Evolutionary conservation across 2,329 filamentous ascomycete genomes (phyloP), one percentile per base, ranked within the genome.

Genomic region (Epicoccum nigrum): DNA sequence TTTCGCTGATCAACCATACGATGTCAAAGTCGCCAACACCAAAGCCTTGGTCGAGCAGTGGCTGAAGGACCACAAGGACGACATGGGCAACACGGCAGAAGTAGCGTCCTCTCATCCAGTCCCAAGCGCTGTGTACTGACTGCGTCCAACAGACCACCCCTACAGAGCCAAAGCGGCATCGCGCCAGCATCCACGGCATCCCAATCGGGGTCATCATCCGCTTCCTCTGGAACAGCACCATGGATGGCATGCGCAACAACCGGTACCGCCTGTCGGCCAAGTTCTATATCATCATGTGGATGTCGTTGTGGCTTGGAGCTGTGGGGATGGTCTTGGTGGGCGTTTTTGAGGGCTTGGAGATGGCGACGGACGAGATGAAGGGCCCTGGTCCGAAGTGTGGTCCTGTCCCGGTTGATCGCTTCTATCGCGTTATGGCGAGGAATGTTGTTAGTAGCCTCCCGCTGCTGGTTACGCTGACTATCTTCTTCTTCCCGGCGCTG

Each of bases 401-500:
- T n/a, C 15, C 40, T 4, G 21, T 39, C 11, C 15, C 19, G n/a
- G 15, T 2, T 4, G 33, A 7, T 30, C 49, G 43, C 4, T 46
- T 45, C 33, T 52, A 43, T 21, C 38, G 49, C 16, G 34, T 52
- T 17, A 16, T 47, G 38, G 32, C 13, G 8, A 52, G 49, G 44
- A 8, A 19, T 12, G n/a, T 41, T 1, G 11, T 40, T 21, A 28
- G 9, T 13, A 41, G 43, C 21, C 21, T 47, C 13, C 43, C 49
- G 2, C 16, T 52, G 11, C 17, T 52, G 38, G 38, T 47, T 11
- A 43, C 43, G 2, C n/a, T 47, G 38, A 47, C 49, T 43, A 52
- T 52, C 33, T 52, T 52, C 43, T 45, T 52, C 38, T 52, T 52
- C 39, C 49, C 49, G 2, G 49, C 49, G 11, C n/a, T 52, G 13